Percentiles rank a stretch among this genome's conserved stretches.
Evolutionary conservation across 768 basidiomycete genomes (phyloP).

Genomic region (Gloeophyllum trabeum): DNA sequence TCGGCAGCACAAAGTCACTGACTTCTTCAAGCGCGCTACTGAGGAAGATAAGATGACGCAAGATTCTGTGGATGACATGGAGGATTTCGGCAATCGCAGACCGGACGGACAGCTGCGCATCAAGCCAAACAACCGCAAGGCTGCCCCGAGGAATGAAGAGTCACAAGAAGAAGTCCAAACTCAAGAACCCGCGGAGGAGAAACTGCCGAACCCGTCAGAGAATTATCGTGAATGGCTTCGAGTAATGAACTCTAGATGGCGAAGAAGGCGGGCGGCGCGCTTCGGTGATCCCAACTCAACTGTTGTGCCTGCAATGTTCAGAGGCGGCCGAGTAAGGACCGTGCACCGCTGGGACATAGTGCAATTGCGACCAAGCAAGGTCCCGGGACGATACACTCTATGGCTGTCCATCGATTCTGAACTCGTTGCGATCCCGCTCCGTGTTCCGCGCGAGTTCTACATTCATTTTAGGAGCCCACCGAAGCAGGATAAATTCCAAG

Average conservation of each 20-base stretch:
- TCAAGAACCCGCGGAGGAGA: slow-evolving; percentile 6
- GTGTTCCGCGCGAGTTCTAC: slow-evolving; percentile 89
- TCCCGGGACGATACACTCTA: slow-evolving; percentile 72
- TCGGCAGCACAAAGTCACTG: slow-evolving; percentile 94
- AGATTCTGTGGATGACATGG: slow-evolving; percentile 37
- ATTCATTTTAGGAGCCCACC: slow-evolving; percentile 73
- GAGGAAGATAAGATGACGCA: slow-evolving; percentile 20
- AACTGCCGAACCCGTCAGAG: slow-evolving; percentile 41
- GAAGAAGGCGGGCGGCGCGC: slow-evolving; percentile 37
- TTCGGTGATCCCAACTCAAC: slow-evolving; percentile 26
- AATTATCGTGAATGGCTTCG: slow-evolving; percentile 73
- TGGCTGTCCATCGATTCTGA: slow-evolving; percentile 82
- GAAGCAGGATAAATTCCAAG: slow-evolving; percentile 53
- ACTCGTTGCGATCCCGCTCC: slow-evolving; percentile 69
- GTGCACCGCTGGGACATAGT: slow-evolving; percentile 85
- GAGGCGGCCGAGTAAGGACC: slow-evolving; percentile 40
- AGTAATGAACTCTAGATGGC: slow-evolving; percentile 74
- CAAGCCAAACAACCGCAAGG: slow-evolving; percentile 43
- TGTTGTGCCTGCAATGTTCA: slow-evolving; percentile 67
- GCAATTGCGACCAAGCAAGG: slow-evolving; percentile 72
- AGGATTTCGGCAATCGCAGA: slow-evolving; percentile 33
- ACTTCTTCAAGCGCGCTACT: slow-evolving; percentile 63
- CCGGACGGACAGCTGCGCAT: slow-evolving; percentile 27
- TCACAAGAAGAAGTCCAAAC: slow-evolving; percentile 23
- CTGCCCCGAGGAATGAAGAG: slow-evolving; percentile 28